A percentile compares a stretch with the other conserved stretches of the same genome.
Conservation (phyloP, 2,329 filamentous ascomycete species). For the Ascomycota sp. region DNA sequence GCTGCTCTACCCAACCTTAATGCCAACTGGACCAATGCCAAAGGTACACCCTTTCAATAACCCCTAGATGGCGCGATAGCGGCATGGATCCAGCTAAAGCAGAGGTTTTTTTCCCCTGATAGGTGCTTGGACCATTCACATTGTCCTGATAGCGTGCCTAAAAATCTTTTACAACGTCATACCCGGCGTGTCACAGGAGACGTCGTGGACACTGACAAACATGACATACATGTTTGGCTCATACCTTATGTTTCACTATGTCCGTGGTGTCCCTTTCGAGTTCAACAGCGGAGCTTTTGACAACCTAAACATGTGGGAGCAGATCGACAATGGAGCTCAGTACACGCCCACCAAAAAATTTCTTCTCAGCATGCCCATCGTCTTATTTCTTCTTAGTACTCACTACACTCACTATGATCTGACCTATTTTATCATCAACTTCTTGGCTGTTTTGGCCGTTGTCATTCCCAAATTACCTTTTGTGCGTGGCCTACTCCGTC, state of each 20-base stretch:
- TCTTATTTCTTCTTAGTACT: slow-evolving; percentile 87
- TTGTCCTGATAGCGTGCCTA: slow-evolving; percentile 73
- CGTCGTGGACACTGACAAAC: slow-evolving; percentile 96
- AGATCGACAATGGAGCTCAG: slow-evolving; percentile 97
- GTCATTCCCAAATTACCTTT: slow-evolving; percentile 93
- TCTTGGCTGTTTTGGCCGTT: slow-evolving; percentile 75
- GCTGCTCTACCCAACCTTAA: slow-evolving; percentile 87
- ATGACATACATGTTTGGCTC: slow-evolving; percentile 98
- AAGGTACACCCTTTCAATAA: slow-evolving; percentile 40
- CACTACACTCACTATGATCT: slow-evolving; percentile 98
- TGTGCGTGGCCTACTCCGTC: slow-evolving; percentile 31
- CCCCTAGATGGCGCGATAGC: not conserved
- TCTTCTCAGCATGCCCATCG: slow-evolving; percentile 78
- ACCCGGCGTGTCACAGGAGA: slow-evolving; percentile 89
- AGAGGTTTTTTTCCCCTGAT: slow-evolving; percentile 1
- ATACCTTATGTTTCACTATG: slow-evolving; percentile 99
- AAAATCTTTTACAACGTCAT: slow-evolving; percentile 97
- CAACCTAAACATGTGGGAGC: slow-evolving; percentile 99
- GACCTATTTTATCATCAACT: slow-evolving; percentile 94
- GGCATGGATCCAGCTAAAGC: not conserved
- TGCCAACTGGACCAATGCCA: slow-evolving; percentile 96
- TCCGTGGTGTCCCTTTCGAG: slow-evolving; percentile 92
- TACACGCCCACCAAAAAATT: slow-evolving; percentile 99
- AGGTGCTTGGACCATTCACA: slow-evolving; percentile 97
- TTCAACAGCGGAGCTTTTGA: slow-evolving; percentile 98